Percentiles rank a stretch among this genome's conserved stretches.
Conservation (phyloP, 1,139 yeast species). For the Taphrina flavorubra region DNA sequence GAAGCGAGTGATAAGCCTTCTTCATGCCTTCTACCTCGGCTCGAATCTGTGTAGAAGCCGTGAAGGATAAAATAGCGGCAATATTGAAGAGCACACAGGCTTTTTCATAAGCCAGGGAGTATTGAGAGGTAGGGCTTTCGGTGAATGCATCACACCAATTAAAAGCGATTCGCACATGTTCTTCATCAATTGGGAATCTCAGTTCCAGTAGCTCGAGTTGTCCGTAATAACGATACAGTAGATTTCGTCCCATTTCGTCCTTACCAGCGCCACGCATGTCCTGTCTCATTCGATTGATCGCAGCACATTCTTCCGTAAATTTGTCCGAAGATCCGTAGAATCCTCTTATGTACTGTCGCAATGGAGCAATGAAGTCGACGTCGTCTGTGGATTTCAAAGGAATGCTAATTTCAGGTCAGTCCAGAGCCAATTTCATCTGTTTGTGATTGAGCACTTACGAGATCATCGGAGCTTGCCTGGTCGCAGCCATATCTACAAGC, state of each 20-base stretch:
- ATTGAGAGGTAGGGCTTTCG: conserved; percentile 62
- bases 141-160: conserved; percentile 81
- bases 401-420: conserved; percentile 49
- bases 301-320: conserved; percentile 62
- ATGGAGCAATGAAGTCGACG: conserved; percentile 70
- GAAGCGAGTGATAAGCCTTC: conserved; percentile 65
- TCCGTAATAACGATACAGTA: conserved; percentile 74
- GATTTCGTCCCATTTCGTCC: conserved; percentile 56
- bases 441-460: conserved; percentile 4
- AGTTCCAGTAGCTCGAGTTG: conserved; percentile 80
- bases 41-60: conserved; percentile 52
- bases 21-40: conserved; percentile 60
- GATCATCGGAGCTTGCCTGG: conserved; percentile 35
- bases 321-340: conserved; percentile 69
- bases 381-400: conserved; percentile 64
- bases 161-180: conserved; percentile 67
- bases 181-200: conserved; percentile 68
- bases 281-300: conserved; percentile 66
- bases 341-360: conserved; percentile 64
- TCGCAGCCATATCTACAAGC: conserved; percentile 10
- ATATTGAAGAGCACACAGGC: conserved; percentile 81
- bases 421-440: no score
- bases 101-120: conserved; percentile 83
- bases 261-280: conserved; percentile 62
- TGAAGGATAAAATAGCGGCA: conserved; percentile 62